A percentile compares a stretch with the other conserved stretches of the same genome.
Evolutionary conservation across 2,329 filamentous ascomycete genomes (phyloP).

Genomic region (Aspergillus amoenus): DNA sequence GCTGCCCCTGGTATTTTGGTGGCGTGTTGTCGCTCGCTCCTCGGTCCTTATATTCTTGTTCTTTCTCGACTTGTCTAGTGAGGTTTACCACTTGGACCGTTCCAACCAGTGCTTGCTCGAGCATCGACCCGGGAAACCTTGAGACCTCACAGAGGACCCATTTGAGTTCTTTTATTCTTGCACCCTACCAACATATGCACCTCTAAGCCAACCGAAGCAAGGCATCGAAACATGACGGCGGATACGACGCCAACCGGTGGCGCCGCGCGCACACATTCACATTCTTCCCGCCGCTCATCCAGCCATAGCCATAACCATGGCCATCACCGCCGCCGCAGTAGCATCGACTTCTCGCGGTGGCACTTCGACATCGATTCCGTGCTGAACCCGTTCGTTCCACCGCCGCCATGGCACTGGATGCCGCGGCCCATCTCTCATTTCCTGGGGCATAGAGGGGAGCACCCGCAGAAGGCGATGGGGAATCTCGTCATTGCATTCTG

Average conservation of each 20-base stretch:
- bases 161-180: too few species aligned
- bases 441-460: slow-evolving; percentile 58
- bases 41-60: not conserved
- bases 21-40: not conserved
- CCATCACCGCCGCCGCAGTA: slow-evolving; percentile 3
- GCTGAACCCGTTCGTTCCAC: slow-evolving; percentile 68
- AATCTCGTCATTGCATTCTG: slow-evolving; percentile 61
- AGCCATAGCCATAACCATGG: not conserved
- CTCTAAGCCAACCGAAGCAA: not conserved
- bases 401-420: slow-evolving; percentile 62
- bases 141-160: too few species aligned
- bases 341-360: slow-evolving; percentile 28
- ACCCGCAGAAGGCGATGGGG: slow-evolving; percentile 46
- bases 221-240: not conserved
- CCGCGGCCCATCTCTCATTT: slow-evolving; percentile 68
- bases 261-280: not conserved
- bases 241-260: not conserved
- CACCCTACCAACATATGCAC: not conserved
- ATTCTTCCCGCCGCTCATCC: not conserved
- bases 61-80: not conserved
- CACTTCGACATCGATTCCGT: slow-evolving; percentile 76
- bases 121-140: not conserved
- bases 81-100: not conserved
- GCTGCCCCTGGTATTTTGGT: not conserved
- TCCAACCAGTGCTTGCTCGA: too few species aligned